phyloP scores from a whole-genome alignment of 768 basidiomycete species.

The Pisolithus microcarpus region DNA sequence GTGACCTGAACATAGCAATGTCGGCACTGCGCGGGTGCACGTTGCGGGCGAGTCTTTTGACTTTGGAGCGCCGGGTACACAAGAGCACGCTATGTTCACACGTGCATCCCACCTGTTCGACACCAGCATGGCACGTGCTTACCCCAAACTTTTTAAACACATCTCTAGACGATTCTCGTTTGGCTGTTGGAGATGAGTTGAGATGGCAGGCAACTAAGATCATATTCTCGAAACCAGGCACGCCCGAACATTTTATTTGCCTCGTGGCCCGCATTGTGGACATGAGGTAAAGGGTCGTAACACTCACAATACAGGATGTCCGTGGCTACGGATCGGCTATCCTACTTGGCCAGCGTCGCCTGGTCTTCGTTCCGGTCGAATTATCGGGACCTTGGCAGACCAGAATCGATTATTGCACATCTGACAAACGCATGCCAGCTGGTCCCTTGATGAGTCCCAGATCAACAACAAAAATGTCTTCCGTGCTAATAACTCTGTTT shows the following conservation, averaged over 20 bases:
- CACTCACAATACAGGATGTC: constrained; percentile 7
- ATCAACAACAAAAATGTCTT: too few species aligned
- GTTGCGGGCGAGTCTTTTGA: constrained; percentile 11
- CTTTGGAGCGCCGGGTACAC: neutral
- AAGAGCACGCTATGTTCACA: neutral
- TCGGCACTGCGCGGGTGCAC: constrained; percentile 17
- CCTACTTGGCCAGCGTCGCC: neutral
- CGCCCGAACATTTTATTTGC: neutral
- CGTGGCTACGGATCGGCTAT: neutral
- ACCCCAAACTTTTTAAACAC: neutral
- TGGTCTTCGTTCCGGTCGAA: too few species aligned
- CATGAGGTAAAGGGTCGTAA: constrained; percentile 8
- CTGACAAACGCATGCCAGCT: too few species aligned
- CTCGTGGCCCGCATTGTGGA: constrained; percentile 1
- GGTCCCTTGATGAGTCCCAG: too few species aligned
- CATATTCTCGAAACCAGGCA: neutral
- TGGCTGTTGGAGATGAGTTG: too few species aligned
- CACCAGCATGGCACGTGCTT: neutral
- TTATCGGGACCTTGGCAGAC: too few species aligned
- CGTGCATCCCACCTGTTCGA: neutral
- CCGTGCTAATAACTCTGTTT: too few species aligned
- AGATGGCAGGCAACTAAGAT: too few species aligned
- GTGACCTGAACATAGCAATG: constrained; percentile 21
- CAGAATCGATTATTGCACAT: too few species aligned
- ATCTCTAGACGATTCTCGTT: too few species aligned